These are phyloP conservation scores for Melampsora americana DNA, from an alignment of 1,284 basidiomycete genomes.

Conservation along the genomic window DNA sequence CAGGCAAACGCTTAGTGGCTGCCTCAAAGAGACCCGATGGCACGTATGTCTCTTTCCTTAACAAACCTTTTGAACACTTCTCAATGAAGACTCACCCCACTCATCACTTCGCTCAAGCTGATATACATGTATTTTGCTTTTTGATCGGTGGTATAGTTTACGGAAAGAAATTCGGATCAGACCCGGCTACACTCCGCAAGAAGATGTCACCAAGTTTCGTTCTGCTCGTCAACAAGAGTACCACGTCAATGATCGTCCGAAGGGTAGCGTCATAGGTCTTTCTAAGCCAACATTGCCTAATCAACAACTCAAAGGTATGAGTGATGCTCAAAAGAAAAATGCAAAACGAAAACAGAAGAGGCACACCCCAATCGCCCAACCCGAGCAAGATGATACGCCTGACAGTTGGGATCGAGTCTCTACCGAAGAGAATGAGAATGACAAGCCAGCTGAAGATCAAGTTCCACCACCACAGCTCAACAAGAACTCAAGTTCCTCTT, in stretches of 20 bases:
- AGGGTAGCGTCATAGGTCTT: conserved; percentile 66
- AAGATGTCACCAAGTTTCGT: conserved; percentile 81
- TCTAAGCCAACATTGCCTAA: conserved; percentile 29
- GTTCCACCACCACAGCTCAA: background rate
- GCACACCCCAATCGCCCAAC: conserved; percentile 45
- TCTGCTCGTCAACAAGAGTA: conserved; percentile 69
- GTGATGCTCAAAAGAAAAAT: conserved; percentile 70
- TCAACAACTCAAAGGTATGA: conserved; percentile 45
- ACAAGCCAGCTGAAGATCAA: background rate
- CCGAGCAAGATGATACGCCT: conserved; percentile 57
- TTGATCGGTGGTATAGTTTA: conserved; percentile 59
- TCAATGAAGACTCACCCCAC: background rate
- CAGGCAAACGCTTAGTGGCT: conserved; percentile 81
- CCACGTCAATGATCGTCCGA: conserved; percentile 63
- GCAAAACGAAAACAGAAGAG: conserved; percentile 58
- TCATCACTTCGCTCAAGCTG: background rate
- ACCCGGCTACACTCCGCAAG: conserved; percentile 89
- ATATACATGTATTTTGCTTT: background rate
- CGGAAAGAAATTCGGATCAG: conserved; percentile 86
- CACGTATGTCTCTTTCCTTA: conserved; percentile 63
- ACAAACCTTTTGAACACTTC: background rate
- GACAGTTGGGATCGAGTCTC: conserved; percentile 33
- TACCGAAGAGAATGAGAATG: background rate
- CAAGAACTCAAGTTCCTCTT: background rate
- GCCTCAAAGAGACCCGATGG: conserved; percentile 78